These are phyloP conservation scores for Alternaria sp. DNA, from an alignment of 2,329 filamentous ascomycete species.

Conservation along the genomic window DNA sequence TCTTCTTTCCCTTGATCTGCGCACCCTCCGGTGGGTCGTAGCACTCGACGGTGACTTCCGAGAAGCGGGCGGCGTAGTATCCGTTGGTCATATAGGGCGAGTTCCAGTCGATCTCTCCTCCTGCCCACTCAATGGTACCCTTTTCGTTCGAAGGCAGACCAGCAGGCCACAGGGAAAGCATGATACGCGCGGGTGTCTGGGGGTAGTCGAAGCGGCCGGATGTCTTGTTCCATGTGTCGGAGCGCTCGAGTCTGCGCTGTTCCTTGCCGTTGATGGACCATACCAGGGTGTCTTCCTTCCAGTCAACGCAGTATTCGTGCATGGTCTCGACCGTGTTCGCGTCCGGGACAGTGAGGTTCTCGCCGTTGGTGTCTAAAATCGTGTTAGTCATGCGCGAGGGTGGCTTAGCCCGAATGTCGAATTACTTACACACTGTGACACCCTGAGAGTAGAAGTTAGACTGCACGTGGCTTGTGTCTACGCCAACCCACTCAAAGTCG, in stretches of 20 bases:
- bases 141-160: slow-evolving; percentile 77
- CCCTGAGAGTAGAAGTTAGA: slow-evolving; percentile 98
- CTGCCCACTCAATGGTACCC: slow-evolving; percentile 91
- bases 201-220: slow-evolving; percentile 84
- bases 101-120: slow-evolving; percentile 88
- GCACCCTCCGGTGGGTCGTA: slow-evolving; percentile 79
- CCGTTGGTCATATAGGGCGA: slow-evolving; percentile 80
- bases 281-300: slow-evolving; percentile 83
- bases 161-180: slow-evolving; percentile 95
- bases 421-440: slow-evolving; percentile 79
- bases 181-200: slow-evolving; percentile 87
- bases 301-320: slow-evolving; percentile 92
- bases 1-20: slow-evolving; percentile 63
- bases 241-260: slow-evolving; percentile 74
- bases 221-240: slow-evolving; percentile 85
- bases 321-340: slow-evolving; percentile 75
- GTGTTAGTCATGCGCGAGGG: slow-evolving; percentile 16
- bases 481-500: slow-evolving; percentile 93
- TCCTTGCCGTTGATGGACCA: slow-evolving; percentile 87
- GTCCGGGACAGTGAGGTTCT: slow-evolving; percentile 65
- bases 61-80: slow-evolving; percentile 86
- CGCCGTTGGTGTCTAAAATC: slow-evolving; percentile 71
- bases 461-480: slow-evolving; percentile 77
- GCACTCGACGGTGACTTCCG: slow-evolving; percentile 82
- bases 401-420: neutral